These are phyloP conservation scores for Danielozyma ontarioensis DNA, from an alignment of 805 yeast genomes.

Conservation along the genomic window DNA sequence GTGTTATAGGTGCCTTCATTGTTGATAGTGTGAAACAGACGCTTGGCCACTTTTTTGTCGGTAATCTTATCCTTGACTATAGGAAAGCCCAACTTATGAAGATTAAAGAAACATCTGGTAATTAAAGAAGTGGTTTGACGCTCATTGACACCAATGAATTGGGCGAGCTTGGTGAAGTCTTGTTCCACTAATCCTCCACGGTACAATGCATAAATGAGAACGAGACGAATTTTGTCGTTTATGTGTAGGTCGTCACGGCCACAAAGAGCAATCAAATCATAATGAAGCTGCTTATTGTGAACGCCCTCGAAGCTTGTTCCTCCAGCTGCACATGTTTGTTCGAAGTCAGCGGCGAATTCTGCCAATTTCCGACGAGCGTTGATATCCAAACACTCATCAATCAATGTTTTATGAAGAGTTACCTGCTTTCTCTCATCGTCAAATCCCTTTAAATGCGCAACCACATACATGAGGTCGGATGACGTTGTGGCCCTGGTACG, in stretches of 20 bases:
- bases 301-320: conserved; percentile 69
- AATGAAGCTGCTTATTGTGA: conserved; percentile 54
- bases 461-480: conserved; percentile 68
- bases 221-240: conserved; percentile 69
- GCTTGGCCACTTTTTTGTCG: conserved; percentile 42
- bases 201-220: conserved; percentile 69
- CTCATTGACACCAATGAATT: conserved; percentile 44
- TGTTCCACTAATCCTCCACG: conserved; percentile 75
- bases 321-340: conserved; percentile 73
- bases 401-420: conserved; percentile 53
- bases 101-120: conserved; percentile 42
- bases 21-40: conserved; percentile 52
- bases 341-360: conserved; percentile 72
- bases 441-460: conserved; percentile 63
- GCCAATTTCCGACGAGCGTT: conserved; percentile 57
- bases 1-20: conserved; percentile 53
- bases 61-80: conserved; percentile 39
- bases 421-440: conserved; percentile 61
- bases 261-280: conserved; percentile 53
- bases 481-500: conserved; percentile 59
- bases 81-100: conserved; percentile 50
- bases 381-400: conserved; percentile 59
- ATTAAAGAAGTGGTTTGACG: conserved; percentile 52
- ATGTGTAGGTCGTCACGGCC: conserved; percentile 43
- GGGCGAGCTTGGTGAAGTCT: conserved; percentile 67